These are phyloP conservation scores for Tetratostichococcus sp. DNA, from an alignment of 139 green algal species.

Conservation along the genomic window DNA sequence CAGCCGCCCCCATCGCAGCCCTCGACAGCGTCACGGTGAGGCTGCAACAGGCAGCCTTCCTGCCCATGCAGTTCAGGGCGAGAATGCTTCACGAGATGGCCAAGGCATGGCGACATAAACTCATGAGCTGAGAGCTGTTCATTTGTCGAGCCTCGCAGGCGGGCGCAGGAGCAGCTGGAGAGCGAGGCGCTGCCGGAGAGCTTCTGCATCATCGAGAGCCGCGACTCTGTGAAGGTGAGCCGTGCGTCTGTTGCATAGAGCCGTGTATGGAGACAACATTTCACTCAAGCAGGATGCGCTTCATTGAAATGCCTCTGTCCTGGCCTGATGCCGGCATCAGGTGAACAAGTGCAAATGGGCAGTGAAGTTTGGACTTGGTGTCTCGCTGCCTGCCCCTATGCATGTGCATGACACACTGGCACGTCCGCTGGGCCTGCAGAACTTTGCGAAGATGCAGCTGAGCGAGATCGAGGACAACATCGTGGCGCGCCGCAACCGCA, in stretches of 20 bases:
- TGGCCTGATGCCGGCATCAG: too few species aligned
- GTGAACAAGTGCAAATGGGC: too few species aligned
- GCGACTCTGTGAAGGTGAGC: constrained; percentile 77
- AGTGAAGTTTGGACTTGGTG: too few species aligned
- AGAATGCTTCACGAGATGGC: too few species aligned
- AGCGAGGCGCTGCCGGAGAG: constrained; percentile 52
- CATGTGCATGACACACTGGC: too few species aligned
- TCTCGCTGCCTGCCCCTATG: too few species aligned
- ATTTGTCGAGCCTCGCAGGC: neutral
- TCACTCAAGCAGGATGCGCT: neutral
- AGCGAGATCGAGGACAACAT: constrained; percentile 80
- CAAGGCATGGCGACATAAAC: too few species aligned
- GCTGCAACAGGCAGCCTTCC: neutral
- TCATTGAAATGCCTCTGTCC: neutral
- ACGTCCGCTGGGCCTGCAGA: constrained; percentile 43
- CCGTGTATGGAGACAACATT: neutral
- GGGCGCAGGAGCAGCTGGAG: neutral
- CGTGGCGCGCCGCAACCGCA: constrained; percentile 68
- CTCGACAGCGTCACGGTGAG: neutral
- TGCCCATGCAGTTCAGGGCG: too few species aligned
- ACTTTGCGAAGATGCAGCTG: constrained; percentile 79
- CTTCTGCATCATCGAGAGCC: constrained; percentile 94
- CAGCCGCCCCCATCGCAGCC: neutral
- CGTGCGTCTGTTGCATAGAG: neutral
- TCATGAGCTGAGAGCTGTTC: too few species aligned